phyloP scores from a whole-genome alignment of 805 yeast genomes.

The Alloascoidea hylecoeti region DNA sequence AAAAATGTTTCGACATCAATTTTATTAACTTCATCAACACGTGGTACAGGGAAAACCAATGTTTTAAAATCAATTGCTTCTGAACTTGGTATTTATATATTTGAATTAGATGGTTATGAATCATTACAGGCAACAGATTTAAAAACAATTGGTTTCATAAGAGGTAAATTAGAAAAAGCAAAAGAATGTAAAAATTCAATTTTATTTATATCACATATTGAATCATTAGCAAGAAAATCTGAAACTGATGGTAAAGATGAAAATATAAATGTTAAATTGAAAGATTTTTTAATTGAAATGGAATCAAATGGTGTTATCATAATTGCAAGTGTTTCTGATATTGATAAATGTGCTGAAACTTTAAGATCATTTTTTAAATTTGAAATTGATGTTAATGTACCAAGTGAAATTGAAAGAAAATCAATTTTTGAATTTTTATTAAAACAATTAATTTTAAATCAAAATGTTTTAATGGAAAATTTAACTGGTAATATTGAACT shows the following conservation, averaged over 20 bases:
- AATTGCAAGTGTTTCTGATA: conserved; percentile 54
- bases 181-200: conserved; percentile 32
- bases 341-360: conserved; percentile 52
- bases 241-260: conserved; percentile 40
- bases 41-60: conserved; percentile 72
- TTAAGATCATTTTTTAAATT: conserved; percentile 61
- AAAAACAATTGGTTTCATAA: conserved; percentile 64
- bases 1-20: conserved; percentile 43
- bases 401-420: conserved; percentile 61
- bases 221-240: conserved; percentile 50
- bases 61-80: conserved; percentile 39
- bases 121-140: conserved; percentile 57
- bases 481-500: conserved; percentile 6
- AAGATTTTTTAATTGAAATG: conserved; percentile 42
- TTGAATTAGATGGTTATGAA: conserved; percentile 59
- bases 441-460: conserved; percentile 12
- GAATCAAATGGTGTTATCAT: conserved; percentile 31
- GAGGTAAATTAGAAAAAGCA: conserved; percentile 62
- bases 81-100: conserved; percentile 49
- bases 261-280: conserved; percentile 29
- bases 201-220: conserved; percentile 58
- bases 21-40: conserved; percentile 48
- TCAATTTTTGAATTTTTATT: conserved; percentile 43
- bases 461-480: conserved; percentile 2
- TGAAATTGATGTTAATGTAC: conserved; percentile 65